Evolutionary conservation across 108 stramenopile species (phyloP), one percentile per base, ranked within the genome.

Genomic region (Cyclotella cryptica): DNA sequence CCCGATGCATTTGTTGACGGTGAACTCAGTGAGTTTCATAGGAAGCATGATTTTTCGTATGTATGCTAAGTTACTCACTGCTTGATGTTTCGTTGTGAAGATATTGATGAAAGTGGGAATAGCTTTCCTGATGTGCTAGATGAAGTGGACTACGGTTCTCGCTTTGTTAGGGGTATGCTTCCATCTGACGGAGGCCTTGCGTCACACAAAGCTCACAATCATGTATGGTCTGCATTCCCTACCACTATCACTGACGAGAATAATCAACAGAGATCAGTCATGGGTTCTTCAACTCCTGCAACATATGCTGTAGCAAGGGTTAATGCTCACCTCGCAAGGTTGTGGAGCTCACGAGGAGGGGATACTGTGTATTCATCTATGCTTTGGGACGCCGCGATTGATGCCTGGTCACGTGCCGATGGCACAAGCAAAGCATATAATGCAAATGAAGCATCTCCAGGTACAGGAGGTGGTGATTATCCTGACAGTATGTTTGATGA

Each of bases 241-340:
- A 75, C 66, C 29, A 75, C 74, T 24, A 44, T 75, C 49, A 49
- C 68, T 3, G 74, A 18, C 42, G 74, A 75, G 51, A 75, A 75
- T 35, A 21, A 5, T 18, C 26, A 17, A n/a, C 21, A 46, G 71
- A 0, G 29, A 18, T 75, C 74, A 26, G 74, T 66, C 6, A 77
- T 77, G 75, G 75, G 75, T 9, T n/a, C 52, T n/a, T 77, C 75
- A 17, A 70, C 75, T 27, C 69, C 67, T 28, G 75, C 75, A 8
- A 75, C 74, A 5, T 75, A 75, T 27, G 74, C 75, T 27, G 75
- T 77, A 2, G 75, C 75, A 45, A 57, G 75, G 26, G 75, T 77
- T 21, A 77, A 77, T 47, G 67, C 75, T 14, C 75, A 77, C 42
- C 69, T 77, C 17, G 75, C 75, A 59, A n/a, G 75, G 28, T 45